Percentiles rank a stretch among this genome's conserved stretches.
These are phyloP conservation scores for Aspergillus chevalieri DNA, from an alignment of 2,329 filamentous ascomycete genomes.

Conservation along the genomic window DNA sequence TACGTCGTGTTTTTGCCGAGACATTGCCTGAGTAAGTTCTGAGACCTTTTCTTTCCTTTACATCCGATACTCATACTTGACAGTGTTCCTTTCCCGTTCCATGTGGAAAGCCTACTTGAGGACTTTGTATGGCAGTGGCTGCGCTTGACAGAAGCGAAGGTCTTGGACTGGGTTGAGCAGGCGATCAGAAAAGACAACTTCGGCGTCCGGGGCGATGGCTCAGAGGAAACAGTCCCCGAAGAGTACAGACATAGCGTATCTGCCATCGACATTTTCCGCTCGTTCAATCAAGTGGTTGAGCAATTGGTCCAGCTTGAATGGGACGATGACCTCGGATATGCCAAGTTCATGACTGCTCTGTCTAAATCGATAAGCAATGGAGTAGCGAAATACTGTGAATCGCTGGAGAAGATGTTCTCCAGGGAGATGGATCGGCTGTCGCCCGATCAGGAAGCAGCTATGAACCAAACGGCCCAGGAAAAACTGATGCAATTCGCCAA, in stretches of 20 bases:
- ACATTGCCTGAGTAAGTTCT: conserved; percentile 56
- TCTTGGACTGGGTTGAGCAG: conserved; percentile 78
- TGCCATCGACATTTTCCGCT: conserved; percentile 84
- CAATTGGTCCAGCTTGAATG: conserved; percentile 81
- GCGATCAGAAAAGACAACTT: conserved; percentile 89
- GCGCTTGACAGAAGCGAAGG: conserved; percentile 67
- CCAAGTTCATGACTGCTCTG: conserved; percentile 92
- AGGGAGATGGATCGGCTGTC: conserved; percentile 91
- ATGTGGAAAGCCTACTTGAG: conserved; percentile 77
- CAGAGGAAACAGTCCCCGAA: conserved; percentile 61
- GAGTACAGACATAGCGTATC: conserved; percentile 88
- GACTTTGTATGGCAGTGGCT: conserved; percentile 98
- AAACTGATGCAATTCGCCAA: conserved; percentile 90
- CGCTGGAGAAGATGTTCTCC: conserved; percentile 76
- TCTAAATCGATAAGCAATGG: conserved; percentile 78
- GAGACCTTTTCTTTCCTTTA: neutral
- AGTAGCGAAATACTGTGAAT: conserved; percentile 83
- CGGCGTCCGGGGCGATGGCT: conserved; percentile 61
- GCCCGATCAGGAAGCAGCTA: conserved; percentile 74
- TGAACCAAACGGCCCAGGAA: conserved; percentile 76
- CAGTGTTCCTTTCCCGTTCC: conserved; percentile 68
- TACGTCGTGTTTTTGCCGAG: conserved; percentile 72
- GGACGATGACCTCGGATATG: conserved; percentile 89
- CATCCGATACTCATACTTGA: conserved; percentile 15
- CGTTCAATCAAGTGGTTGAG: conserved; percentile 87